A percentile compares a stretch with the other conserved stretches of the same genome.
Evolutionary conservation across 2,329 filamentous ascomycete genomes (phyloP).

Genomic region (Beauveria brongniartii): DNA sequence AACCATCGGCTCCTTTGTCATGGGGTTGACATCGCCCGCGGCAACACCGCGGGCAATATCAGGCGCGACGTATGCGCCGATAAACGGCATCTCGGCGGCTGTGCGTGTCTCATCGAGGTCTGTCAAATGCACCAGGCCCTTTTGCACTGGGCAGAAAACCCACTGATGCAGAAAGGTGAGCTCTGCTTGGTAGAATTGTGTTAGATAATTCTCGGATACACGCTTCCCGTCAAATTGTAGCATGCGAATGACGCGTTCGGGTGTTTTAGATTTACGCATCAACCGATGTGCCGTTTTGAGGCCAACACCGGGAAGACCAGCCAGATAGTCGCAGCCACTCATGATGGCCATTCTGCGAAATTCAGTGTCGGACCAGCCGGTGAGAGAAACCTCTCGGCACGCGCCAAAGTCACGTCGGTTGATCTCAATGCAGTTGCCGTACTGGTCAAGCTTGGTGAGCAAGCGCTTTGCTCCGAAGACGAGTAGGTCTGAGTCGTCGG

Average conservation of each 20-base stretch:
- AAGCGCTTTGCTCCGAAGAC: conserved; percentile 90
- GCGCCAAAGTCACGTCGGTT: conserved; percentile 82
- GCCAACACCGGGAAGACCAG: conserved; percentile 75
- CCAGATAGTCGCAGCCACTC: conserved; percentile 93
- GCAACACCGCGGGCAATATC: conserved; percentile 68
- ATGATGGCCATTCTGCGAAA: conserved; percentile 95
- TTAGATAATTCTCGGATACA: conserved; percentile 73
- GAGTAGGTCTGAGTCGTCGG: conserved; percentile 91
- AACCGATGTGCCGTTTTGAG: conserved; percentile 89
- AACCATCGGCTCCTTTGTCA: conserved; percentile 65
- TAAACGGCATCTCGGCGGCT: conserved; percentile 66
- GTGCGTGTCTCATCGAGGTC: conserved; percentile 54
- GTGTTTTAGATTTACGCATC: conserved; percentile 80
- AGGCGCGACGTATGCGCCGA: conserved; percentile 65
- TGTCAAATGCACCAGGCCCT: conserved; percentile 68
- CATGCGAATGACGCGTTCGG: conserved; percentile 74
- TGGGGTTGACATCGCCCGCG: conserved; percentile 76
- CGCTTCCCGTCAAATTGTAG: conserved; percentile 85
- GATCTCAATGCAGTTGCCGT: conserved; percentile 88
- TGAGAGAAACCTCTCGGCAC: conserved; percentile 78
- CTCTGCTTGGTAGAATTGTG: conserved; percentile 78
- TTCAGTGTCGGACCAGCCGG: conserved; percentile 85
- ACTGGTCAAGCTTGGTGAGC: conserved; percentile 88
- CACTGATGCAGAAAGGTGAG: conserved; percentile 90
- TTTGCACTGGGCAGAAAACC: conserved; percentile 73